Conservation (phyloP, 495 filamentous ascomycete species). For the Neurospora sp. region DNA sequence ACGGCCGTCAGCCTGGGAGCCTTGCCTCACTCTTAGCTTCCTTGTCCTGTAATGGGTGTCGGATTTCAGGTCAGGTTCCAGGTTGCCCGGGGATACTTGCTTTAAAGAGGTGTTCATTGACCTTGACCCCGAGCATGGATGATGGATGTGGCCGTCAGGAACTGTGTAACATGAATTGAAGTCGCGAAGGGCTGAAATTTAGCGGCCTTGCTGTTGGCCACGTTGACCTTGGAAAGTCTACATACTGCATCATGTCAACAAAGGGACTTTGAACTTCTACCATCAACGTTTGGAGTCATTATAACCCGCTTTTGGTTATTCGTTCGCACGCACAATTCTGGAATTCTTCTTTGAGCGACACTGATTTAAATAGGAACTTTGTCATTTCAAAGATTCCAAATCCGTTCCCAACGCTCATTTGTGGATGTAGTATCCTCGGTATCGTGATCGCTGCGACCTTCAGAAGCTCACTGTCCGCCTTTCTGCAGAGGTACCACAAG, state of each 20-base stretch:
- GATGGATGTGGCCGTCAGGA: background rate
- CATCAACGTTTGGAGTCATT: background rate
- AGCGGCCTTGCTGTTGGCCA: background rate
- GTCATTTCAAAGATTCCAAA: background rate
- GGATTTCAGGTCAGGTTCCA: background rate
- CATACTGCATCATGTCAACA: background rate
- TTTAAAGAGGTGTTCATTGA: background rate
- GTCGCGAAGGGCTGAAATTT: background rate
- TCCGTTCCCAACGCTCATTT: background rate
- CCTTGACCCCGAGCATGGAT: background rate
- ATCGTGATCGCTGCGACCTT: background rate
- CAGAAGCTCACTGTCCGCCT: background rate
- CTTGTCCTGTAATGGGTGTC: background rate
- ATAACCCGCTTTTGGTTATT: background rate
- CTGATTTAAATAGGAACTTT: background rate
- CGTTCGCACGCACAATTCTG: background rate
- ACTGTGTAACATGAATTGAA: background rate
- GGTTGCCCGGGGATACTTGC: background rate
- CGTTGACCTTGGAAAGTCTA: background rate
- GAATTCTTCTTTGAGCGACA: background rate
- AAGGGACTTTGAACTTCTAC: background rate
- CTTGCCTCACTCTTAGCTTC: background rate
- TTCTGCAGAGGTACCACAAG: conserved; percentile 1
- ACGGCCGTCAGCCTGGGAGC: background rate
- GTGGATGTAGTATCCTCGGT: background rate